These are phyloP conservation scores for Insectozyma bohioensis DNA, from an alignment of 1,139 yeast genomes.

Conservation along the genomic window DNA sequence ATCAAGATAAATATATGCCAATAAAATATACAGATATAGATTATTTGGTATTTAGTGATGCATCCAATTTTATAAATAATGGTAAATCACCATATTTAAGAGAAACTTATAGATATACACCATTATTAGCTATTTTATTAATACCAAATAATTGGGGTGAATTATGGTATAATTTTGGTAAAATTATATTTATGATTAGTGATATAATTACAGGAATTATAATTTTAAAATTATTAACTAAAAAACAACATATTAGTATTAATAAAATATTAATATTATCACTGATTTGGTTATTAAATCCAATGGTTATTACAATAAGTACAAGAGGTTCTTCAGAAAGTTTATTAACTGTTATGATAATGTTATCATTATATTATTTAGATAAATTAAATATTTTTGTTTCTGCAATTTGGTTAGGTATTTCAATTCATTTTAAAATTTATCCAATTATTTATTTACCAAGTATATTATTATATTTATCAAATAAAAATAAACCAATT, in stretches of 20 bases:
- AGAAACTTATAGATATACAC: conserved; percentile 92
- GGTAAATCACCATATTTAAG: conserved; percentile 75
- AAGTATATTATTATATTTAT: conserved; percentile 39
- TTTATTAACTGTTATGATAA: conserved; percentile 73
- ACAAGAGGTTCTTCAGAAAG: conserved; percentile 96
- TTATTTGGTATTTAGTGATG: conserved; percentile 90
- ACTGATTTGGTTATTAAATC: conserved; percentile 84
- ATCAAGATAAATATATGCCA: conserved; percentile 78
- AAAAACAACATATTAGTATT: conserved; percentile 11
- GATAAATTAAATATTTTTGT: conserved; percentile 28
- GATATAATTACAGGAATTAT: conserved; percentile 81
- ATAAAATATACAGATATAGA: conserved; percentile 93
- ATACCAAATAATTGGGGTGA: conserved; percentile 56
- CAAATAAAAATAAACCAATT: conserved; percentile 21
- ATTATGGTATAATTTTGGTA: conserved; percentile 69
- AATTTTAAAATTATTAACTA: conserved; percentile 42
- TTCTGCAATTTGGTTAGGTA: conserved; percentile 70
- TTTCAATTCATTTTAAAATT: conserved; percentile 85
- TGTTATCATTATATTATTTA: conserved; percentile 54
- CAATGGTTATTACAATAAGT: conserved; percentile 91
- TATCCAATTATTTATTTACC: conserved; percentile 87
- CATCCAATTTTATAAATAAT: conserved; percentile 66
- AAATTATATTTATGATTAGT: conserved; percentile 68
- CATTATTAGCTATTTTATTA: conserved; percentile 80
- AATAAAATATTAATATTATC: conserved; percentile 28